Percentiles rank a stretch among this genome's conserved stretches.
These are phyloP conservation scores for Blastobotrys niveus DNA, from an alignment of 1,139 yeast species.

Conservation along the genomic window DNA sequence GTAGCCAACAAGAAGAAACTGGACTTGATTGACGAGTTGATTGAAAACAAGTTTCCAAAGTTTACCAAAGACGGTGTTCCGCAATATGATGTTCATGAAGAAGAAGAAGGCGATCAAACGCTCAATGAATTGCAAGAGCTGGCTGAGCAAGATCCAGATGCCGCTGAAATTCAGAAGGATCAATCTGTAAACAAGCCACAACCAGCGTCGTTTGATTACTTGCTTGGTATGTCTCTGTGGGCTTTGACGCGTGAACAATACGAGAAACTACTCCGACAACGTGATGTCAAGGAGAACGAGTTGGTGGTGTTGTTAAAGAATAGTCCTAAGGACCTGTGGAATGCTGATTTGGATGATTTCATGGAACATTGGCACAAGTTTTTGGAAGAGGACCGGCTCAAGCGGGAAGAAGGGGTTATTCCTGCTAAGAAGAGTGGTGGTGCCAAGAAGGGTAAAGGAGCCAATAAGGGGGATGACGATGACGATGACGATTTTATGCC, in stretches of 20 bases:
- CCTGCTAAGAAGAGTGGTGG: constrained; percentile 17
- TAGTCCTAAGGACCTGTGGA: constrained; percentile 88
- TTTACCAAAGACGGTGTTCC: constrained; percentile 67
- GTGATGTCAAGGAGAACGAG: constrained; percentile 66
- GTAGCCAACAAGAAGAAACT: constrained; percentile 72
- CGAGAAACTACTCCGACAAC: constrained; percentile 67
- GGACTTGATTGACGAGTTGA: constrained; percentile 58
- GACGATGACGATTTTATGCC: constrained; percentile 23
- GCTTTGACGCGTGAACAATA: constrained; percentile 86
- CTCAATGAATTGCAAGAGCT: constrained; percentile 32
- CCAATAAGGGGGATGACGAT: constrained; percentile 17
- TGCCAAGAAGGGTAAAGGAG: constrained; percentile 18
- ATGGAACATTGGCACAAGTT: constrained; percentile 60
- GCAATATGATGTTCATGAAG: constrained; percentile 33
- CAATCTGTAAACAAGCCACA: constrained; percentile 35
- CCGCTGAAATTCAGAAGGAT: constrained; percentile 37
- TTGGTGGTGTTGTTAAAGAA: constrained; percentile 59
- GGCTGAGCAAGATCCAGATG: constrained; percentile 35
- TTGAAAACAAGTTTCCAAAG: constrained; percentile 62
- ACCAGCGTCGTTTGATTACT: constrained; percentile 38
- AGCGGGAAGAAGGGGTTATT: constrained; percentile 24
- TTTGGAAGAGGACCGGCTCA: constrained; percentile 48
- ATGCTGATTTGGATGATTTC: constrained; percentile 70
- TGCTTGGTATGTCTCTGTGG: constrained; percentile 84
- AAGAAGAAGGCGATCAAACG: constrained; percentile 33